phyloP scores from a whole-genome alignment of 2,329 filamentous ascomycete species.

The Aureobasidium sp. region DNA sequence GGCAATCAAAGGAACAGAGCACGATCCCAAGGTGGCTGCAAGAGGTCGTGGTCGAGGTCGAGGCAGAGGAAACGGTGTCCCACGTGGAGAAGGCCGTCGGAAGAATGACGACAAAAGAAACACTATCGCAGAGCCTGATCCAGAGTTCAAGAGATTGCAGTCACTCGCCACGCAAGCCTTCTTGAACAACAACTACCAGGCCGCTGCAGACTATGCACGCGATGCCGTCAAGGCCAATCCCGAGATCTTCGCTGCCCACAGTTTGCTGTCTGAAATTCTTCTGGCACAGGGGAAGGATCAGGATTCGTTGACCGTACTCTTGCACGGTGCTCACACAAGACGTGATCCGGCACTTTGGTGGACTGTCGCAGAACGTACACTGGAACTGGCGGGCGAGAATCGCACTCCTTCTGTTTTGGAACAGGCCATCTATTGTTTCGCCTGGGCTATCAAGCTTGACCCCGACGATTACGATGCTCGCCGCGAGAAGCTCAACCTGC shows the following conservation, averaged over 20 bases:
- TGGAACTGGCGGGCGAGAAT: slow-evolving; percentile 39
- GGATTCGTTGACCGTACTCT: slow-evolving; percentile 47
- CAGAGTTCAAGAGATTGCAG: slow-evolving; percentile 61
- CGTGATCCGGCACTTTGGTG: slow-evolving; percentile 50
- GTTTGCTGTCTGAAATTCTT: slow-evolving; percentile 51
- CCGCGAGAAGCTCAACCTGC: slow-evolving; percentile 46
- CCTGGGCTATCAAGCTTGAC: slow-evolving; percentile 45
- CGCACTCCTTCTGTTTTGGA: slow-evolving; percentile 32
- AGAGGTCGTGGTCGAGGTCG: slow-evolving; percentile 10
- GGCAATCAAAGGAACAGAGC: slow-evolving; percentile 26
- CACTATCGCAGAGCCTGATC: slow-evolving; percentile 51
- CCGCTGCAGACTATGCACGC: slow-evolving; percentile 45
- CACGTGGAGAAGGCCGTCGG: slow-evolving; percentile 15
- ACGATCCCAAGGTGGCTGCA: slow-evolving; percentile 18
- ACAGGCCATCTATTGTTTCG: slow-evolving; percentile 45
- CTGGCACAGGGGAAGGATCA: slow-evolving; percentile 46
- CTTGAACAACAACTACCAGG: slow-evolving; percentile 51
- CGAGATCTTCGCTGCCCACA: slow-evolving; percentile 54
- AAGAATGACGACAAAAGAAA: slow-evolving; percentile 36
- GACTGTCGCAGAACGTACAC: slow-evolving; percentile 46
- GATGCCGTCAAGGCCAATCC: slow-evolving; percentile 49
- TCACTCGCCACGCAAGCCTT: slow-evolving; percentile 60
- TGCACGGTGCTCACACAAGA: slow-evolving; percentile 49
- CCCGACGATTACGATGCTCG: slow-evolving; percentile 44
- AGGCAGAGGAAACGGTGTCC: slow-evolving; percentile 11